Base-by-base conservation (phyloP, 75 land plant species). In the Ceratopteris richardii region DNA sequence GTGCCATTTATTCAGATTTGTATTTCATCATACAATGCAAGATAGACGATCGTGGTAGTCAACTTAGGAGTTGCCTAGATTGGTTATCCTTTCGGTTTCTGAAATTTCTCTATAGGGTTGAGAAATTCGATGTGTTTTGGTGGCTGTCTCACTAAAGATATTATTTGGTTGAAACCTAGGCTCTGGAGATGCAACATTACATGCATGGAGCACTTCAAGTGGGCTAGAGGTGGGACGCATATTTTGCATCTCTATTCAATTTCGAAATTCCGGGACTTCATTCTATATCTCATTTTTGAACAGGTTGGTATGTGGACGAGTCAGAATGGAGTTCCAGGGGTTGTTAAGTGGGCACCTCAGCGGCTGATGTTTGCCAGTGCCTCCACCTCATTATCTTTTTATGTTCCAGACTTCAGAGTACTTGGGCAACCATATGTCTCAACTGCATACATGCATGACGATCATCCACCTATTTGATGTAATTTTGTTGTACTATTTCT, bases 291-390 rank as follows among this genome's bases (percentile, higher is more conserved):
- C 33, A 14, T 19, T 36, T 14, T 3, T 16, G 27, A 16, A 40
- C 69, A 88, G 94, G 83, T 88, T 63, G 79, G 81, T n/a, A 79
- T 76, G 44, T 88, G 94, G 94, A 62, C 67, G 60, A 84, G 80
- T 25, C 63, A 77, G 31, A 83, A 73, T 46, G 64, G 44, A 18
- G 82, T 85, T 17, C 94, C 94, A 21, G 86, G 85, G 13, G 78
- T 85, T 0, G 78, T 88, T 25, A 88, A 85, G 66, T 88, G 94
- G 94, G 80, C 85, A 26, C 89, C 94, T 29, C 77, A 85, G 44
- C 68, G 72, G 52, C 75, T 85, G 28, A 85, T 88, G 85, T 88
- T 88, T 73, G 82, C 70, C 19, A 88, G 86, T 30, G 94, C 89
- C 4, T 88, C 94, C n/a, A 65, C 88, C 37, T 80, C 79, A 31